Evolutionary conservation across 202 grass and related monocot species (phyloP).

Genomic region (Elaeis oleifera): DNA sequence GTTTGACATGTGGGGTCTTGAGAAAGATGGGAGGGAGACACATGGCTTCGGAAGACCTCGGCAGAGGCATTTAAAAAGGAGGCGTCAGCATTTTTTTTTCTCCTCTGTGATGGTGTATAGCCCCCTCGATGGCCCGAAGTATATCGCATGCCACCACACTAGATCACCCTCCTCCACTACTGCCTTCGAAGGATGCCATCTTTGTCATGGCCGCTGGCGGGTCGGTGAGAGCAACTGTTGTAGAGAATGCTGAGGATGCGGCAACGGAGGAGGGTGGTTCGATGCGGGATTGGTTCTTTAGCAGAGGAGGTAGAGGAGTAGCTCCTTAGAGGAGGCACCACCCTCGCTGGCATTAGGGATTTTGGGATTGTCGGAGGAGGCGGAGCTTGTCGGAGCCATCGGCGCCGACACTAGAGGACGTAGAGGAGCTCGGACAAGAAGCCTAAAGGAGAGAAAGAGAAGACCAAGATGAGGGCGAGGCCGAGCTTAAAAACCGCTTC

Average conservation of each 20-base stretch:
- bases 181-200: background rate
- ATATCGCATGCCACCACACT: conserved; percentile 42
- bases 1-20: too few relatives aligned
- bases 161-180: conserved; percentile 25
- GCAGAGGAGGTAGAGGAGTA: conserved; percentile 5
- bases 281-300: background rate
- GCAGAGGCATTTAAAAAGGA: too few relatives aligned
- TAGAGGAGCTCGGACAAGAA: background rate
- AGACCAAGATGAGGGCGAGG: background rate
- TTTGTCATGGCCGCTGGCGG: background rate
- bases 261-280: background rate
- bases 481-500: background rate
- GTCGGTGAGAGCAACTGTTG: too few relatives aligned
- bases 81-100: background rate
- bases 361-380: background rate
- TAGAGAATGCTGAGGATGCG: background rate
- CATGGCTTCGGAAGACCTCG: too few relatives aligned
- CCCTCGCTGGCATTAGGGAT: background rate
- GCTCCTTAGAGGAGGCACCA: background rate
- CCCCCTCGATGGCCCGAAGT: conserved; percentile 23
- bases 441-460: background rate
- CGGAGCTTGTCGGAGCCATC: background rate
- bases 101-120: conserved; percentile 62
- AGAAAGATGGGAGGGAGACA: too few relatives aligned
- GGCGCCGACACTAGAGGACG: background rate